Conservation (phyloP, 495 filamentous ascomycete species). For the Penicillium goetzii region DNA sequence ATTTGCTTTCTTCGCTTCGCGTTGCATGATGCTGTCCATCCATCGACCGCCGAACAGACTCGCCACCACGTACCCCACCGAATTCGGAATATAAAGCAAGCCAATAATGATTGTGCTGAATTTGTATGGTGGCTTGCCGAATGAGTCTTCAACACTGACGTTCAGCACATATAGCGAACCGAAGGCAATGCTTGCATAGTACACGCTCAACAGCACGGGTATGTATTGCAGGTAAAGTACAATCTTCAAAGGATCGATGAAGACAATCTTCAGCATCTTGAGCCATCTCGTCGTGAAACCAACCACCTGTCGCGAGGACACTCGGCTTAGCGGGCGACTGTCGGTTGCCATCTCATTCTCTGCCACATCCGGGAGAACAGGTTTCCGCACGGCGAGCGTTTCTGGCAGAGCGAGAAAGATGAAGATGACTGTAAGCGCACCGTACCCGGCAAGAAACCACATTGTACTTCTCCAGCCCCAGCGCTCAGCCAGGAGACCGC, state of each 20-base stretch:
- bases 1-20: constrained; percentile 72
- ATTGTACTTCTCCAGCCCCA: constrained; percentile 84
- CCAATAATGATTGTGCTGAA: constrained; percentile 75
- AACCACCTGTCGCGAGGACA: constrained; percentile 66
- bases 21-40: constrained; percentile 89
- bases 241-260: constrained; percentile 81
- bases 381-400: constrained; percentile 51
- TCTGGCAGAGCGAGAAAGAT: constrained; percentile 74
- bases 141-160: constrained; percentile 78
- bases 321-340: constrained; percentile 52
- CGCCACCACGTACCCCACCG: constrained; percentile 75
- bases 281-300: constrained; percentile 56
- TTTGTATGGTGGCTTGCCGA: constrained; percentile 72
- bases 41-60: constrained; percentile 79
- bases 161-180: constrained; percentile 84
- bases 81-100: constrained; percentile 79
- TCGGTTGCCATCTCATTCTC: constrained; percentile 28
- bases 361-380: constrained; percentile 17
- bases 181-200: constrained; percentile 82
- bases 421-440: constrained; percentile 63
- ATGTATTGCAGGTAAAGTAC: constrained; percentile 80
- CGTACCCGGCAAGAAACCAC: constrained; percentile 85
- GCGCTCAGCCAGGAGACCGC: constrained; percentile 70
- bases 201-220: constrained; percentile 78
- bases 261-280: constrained; percentile 60